Evolutionary conservation across 2,329 filamentous ascomycete genomes (phyloP), one percentile per base, ranked within the genome.

Genomic region (Dactylellina parvicollis): DNA sequence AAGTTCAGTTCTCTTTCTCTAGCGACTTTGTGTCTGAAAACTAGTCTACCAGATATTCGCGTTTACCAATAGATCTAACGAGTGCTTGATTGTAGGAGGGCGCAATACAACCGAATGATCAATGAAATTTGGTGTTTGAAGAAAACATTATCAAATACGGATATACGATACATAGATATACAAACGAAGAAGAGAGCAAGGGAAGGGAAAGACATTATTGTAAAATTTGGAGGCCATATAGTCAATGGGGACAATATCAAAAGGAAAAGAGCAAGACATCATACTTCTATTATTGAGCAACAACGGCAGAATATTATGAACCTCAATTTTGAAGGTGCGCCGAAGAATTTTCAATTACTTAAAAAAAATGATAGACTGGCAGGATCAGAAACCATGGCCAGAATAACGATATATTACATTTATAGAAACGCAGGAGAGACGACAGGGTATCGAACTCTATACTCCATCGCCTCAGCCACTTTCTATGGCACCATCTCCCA

Each of bases 51-150:
- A n/a, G n/a, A n/a, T n/a, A n/a, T n/a, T n/a, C n/a, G n/a, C n/a
- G n/a, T n/a, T n/a, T n/a, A n/a, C n/a, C n/a, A n/a, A 42, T 5
- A 26, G 16, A 4, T 22, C 20, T 9, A 22, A 32, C 5, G 30
- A 32, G 12, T 32, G 30, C 30, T 32, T 5, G 12, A 5, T 32
- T 14, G 22, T 9, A 60, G 56, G 3, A 20, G 20, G n/a, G 14
- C 54, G 1, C 54, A 57, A 46, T 60, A 60, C 18, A 7, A 12
- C 3, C 40, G 32, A 14, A 60, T 60, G 40, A 32, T 59, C 3
- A 22, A 26, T 16, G 54, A 44, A 20, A 28, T 60, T 5, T 60
- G 56, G 56, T 18, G 32, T 10, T 14, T 60, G 26, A 60, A 49
- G 16, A 60, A 60, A 46, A 36, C 24, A 7, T n/a, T 60, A 10